Conservation (phyloP, 257 asterid genomes). For the Gentiana dahurica region DNA sequence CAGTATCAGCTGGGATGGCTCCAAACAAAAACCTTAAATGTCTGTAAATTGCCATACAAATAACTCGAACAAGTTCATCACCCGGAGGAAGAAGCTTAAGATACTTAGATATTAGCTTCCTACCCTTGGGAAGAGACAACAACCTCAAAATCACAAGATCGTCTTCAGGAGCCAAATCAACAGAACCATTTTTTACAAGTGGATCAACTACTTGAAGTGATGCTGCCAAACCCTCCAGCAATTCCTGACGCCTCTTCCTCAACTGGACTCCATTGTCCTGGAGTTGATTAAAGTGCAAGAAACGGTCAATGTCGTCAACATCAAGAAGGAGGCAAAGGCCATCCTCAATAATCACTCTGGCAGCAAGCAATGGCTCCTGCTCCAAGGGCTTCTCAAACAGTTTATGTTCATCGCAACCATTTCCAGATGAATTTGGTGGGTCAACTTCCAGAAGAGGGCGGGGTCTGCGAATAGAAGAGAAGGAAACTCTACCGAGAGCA, state of each 20-base stretch:
- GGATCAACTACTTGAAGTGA: conserved; percentile 45
- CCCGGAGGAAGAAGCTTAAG: conserved; percentile 37
- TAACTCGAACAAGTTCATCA: conserved; percentile 31
- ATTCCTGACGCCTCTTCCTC: conserved; percentile 29
- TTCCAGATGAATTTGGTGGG: conserved; percentile 41
- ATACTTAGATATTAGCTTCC: conserved; percentile 32
- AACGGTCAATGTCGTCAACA: conserved; percentile 86
- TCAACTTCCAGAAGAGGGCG: conserved; percentile 93
- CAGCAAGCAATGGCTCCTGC: conserved; percentile 98
- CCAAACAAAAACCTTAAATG: conserved; percentile 37
- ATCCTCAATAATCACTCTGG: conserved; percentile 86
- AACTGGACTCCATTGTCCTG: conserved; percentile 37
- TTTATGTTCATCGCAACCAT: conserved; percentile 38
- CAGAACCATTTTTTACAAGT: conserved; percentile 32
- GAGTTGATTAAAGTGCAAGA: conserved; percentile 58
- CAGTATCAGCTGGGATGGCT: conserved; percentile 23
- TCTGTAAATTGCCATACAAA: conserved; percentile 39
- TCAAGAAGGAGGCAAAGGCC: conserved; percentile 78
- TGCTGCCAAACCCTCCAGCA: conserved; percentile 42
- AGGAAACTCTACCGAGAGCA: conserved; percentile 86
- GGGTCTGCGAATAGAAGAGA: conserved; percentile 91
- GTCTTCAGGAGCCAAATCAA: conserved; percentile 25
- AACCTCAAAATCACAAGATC: conserved; percentile 37
- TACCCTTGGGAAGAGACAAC: conserved; percentile 36
- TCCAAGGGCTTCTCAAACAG: conserved; percentile 73